Evolutionary conservation across 192 early-diverging fungal species (phyloP).

Genomic region (Linnemannia elongata): DNA sequence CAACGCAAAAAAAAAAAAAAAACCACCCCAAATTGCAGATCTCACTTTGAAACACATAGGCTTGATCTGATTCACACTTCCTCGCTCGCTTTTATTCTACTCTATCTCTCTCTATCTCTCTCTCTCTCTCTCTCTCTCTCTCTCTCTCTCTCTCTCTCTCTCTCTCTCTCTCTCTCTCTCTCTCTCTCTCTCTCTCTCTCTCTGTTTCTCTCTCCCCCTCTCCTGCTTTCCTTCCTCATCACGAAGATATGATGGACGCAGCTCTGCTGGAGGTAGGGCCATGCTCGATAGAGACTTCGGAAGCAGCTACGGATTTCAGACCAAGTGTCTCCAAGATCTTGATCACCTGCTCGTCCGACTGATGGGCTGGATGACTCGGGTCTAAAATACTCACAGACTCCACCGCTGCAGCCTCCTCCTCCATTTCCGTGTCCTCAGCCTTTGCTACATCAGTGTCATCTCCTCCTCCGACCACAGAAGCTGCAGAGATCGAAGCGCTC

Average conservation of each 20-base stretch:
- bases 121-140: background rate
- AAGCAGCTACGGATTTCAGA: background rate
- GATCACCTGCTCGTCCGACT: conserved; percentile 21
- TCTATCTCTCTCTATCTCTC: background rate
- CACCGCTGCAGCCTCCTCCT: background rate
- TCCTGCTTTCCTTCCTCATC: background rate
- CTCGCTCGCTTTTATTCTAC: background rate
- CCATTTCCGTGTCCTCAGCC: background rate
- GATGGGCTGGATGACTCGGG: conserved; percentile 25
- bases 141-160: background rate
- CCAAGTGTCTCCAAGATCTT: conserved; percentile 37
- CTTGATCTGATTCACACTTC: background rate
- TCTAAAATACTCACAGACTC: conserved; percentile 38
- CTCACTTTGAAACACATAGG: too few species aligned
- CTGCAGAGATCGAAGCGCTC: background rate
- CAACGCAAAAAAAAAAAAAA: too few species aligned
- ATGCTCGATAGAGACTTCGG: background rate
- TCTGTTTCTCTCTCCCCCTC: too few species aligned
- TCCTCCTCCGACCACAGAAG: background rate
- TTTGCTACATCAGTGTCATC: background rate
- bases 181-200: background rate
- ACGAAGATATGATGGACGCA: background rate
- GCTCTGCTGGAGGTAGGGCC: background rate
- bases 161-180: background rate
- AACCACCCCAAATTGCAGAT: too few species aligned